Evolutionary conservation across 75 land plant genomes (phyloP), one percentile per base, ranked within the genome.

Genomic region (Cunninghamia lanceolata): DNA sequence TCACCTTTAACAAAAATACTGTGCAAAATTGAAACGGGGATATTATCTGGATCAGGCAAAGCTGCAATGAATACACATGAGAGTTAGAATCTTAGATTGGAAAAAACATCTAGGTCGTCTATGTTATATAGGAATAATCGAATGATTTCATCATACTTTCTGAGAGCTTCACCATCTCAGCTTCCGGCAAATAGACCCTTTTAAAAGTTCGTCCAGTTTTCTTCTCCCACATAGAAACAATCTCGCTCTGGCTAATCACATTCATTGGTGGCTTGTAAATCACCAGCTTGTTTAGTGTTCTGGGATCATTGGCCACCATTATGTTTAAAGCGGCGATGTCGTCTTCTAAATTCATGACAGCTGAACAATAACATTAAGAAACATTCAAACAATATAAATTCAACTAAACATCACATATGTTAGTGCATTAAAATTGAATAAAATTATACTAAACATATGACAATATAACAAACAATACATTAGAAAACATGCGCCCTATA

Each of bases 251-350:
- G 32, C 92, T 73, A 1, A 88, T 87, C 25, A 90, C 84, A 85
- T 92, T 92, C 21, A 40, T 53, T 8, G 89, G 86, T 16, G 93
- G 93, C 81, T 85, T 88, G 84, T 80, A 87, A 68, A 91, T 85
- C 10, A 92, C 78, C 1, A 85, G 56, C 4, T 85, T 84, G 39
- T 90, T 90, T 25, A 71, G n/a, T 4, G 53, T 68, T 63, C 89
- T 78, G 3, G 88, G 90, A 88, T 92, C 93, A 17, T 28, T 38
- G 30, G 87, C 90, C 2, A 92, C 88, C 82, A 43, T 88, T 5
- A 92, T 77, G 14, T 88, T 84, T 39, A 85, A 87, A 3, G 87
- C 86, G 38, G 89, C 93, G 46, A 92, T 83, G 50, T 92, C 93
- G 16, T 88, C 91, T 56, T 92, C 93, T 3, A 42, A 87, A 53